Percentiles rank a stretch among this genome's conserved stretches.
phyloP scores from a whole-genome alignment of 257 asterid genomes.

The Nyctanthes arbortristis region DNA sequence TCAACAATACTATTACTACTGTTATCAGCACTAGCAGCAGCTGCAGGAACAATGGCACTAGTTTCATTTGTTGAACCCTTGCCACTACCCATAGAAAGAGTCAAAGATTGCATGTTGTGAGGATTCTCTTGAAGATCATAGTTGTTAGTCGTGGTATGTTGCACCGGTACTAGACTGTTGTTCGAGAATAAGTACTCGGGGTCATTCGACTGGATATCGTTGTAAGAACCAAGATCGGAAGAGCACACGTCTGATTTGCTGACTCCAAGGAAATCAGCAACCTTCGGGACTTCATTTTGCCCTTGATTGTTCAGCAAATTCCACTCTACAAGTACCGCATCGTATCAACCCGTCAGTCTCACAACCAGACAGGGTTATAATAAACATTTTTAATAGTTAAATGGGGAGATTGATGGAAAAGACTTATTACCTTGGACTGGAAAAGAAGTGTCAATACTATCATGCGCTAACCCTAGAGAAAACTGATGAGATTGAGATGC shows the following conservation, averaged over 20 bases:
- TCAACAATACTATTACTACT: slow-evolving; percentile 42
- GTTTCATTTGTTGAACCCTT: slow-evolving; percentile 42
- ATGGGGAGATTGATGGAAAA: neutral
- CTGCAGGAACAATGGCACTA: slow-evolving; percentile 11
- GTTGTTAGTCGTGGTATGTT: slow-evolving; percentile 20
- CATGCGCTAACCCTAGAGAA: slow-evolving; percentile 47
- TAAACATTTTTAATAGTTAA: neutral
- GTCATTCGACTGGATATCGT: slow-evolving; percentile 34
- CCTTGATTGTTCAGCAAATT: slow-evolving; percentile 38
- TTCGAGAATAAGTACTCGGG: slow-evolving; percentile 38
- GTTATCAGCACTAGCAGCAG: slow-evolving; percentile 34
- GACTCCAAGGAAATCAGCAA: slow-evolving; percentile 60
- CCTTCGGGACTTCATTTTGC: slow-evolving; percentile 40
- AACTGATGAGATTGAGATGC: slow-evolving; percentile 43
- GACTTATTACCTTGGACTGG: slow-evolving; percentile 45
- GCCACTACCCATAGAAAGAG: slow-evolving; percentile 58
- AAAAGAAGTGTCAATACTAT: slow-evolving; percentile 38
- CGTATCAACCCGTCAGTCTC: too few species aligned
- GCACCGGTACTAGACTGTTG: slow-evolving; percentile 33
- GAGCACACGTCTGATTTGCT: slow-evolving; percentile 31
- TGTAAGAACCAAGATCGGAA: slow-evolving; percentile 36
- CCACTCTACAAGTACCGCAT: slow-evolving; percentile 37
- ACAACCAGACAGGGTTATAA: neutral
- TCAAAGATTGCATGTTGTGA: slow-evolving; percentile 41
- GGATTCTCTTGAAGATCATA: slow-evolving; percentile 44